These are phyloP conservation scores for Candida golubevii DNA, from an alignment of 805 yeast genomes.

Conservation along the genomic window DNA sequence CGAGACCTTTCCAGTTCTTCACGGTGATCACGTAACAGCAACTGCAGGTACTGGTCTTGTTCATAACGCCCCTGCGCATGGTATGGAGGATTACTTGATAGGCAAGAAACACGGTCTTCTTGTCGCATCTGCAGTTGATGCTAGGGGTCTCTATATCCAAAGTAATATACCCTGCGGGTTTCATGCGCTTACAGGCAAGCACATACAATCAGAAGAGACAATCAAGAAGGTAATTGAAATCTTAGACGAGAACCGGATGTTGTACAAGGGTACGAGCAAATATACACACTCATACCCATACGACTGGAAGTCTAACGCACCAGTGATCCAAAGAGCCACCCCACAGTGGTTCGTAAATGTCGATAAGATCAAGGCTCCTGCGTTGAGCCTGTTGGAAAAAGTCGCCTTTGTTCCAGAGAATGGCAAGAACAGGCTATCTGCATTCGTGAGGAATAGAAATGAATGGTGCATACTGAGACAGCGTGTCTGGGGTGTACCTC, in stretches of 20 bases:
- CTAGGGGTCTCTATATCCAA: slow-evolving; percentile 61
- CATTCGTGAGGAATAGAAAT: slow-evolving; percentile 71
- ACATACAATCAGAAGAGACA: slow-evolving; percentile 17
- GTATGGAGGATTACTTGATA: slow-evolving; percentile 82
- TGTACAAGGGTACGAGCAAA: slow-evolving; percentile 44
- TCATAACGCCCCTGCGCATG: slow-evolving; percentile 98
- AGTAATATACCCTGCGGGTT: slow-evolving; percentile 45
- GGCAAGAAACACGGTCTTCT: slow-evolving; percentile 55
- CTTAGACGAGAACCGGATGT: slow-evolving; percentile 41
- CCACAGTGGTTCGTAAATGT: slow-evolving; percentile 97
- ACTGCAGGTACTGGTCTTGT: slow-evolving; percentile 91
- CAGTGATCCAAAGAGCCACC: slow-evolving; percentile 91
- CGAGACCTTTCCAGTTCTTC: slow-evolving; percentile 54
- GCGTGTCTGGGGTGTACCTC: slow-evolving; percentile 97
- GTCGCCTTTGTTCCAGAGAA: slow-evolving; percentile 73
- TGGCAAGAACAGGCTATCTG: slow-evolving; percentile 64
- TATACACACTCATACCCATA: slow-evolving; percentile 87
- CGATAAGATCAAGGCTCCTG: slow-evolving; percentile 60
- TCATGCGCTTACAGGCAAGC: slow-evolving; percentile 16
- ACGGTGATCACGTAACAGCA: slow-evolving; percentile 78
- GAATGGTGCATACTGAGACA: slow-evolving; percentile 99
- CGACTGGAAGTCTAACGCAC: slow-evolving; percentile 95
- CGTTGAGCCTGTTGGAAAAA: slow-evolving; percentile 52
- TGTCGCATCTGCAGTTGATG: slow-evolving; percentile 76
- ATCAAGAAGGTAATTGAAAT: slow-evolving; percentile 32